Evolutionary conservation across 805 yeast genomes (phyloP).

Genomic region (Starmerella gropengiesseri): DNA sequence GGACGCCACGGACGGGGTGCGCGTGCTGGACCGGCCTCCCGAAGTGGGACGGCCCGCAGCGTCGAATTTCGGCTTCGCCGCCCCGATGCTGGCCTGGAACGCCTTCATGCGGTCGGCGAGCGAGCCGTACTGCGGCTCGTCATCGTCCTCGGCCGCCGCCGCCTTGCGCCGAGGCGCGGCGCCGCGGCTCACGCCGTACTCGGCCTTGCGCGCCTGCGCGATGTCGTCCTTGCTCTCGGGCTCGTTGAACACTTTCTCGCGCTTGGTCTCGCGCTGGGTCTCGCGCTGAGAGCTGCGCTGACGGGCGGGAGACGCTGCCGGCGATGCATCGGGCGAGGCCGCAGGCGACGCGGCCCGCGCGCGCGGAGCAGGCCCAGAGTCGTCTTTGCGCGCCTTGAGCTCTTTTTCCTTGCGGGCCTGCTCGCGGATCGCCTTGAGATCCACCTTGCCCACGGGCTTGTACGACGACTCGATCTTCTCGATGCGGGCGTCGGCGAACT

Average conservation of each 20-base stretch:
- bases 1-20: too few species aligned
- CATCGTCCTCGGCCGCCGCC: conserved; percentile 14
- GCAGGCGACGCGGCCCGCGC: background rate
- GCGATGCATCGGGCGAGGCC: background rate
- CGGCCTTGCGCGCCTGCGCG: background rate
- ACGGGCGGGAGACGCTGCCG: background rate
- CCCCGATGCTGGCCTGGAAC: conserved; percentile 22
- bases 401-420: conserved; percentile 27
- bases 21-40: too few species aligned
- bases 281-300: too few species aligned
- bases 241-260: background rate
- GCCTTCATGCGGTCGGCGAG: conserved; percentile 27
- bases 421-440: conserved; percentile 37
- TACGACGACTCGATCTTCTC: conserved; percentile 38
- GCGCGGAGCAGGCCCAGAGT: background rate
- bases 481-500: conserved; percentile 28
- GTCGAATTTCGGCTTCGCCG: conserved; percentile 24
- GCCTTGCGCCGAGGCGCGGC: background rate
- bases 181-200: background rate
- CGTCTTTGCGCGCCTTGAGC: conserved; percentile 13
- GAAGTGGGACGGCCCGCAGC: background rate
- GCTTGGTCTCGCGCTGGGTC: background rate
- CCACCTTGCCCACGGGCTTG: conserved; percentile 54
- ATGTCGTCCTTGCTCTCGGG: background rate
- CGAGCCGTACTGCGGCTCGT: conserved; percentile 23